Base-by-base conservation (phyloP, 23 red algal genomes). In the Chondrus crispus region DNA sequence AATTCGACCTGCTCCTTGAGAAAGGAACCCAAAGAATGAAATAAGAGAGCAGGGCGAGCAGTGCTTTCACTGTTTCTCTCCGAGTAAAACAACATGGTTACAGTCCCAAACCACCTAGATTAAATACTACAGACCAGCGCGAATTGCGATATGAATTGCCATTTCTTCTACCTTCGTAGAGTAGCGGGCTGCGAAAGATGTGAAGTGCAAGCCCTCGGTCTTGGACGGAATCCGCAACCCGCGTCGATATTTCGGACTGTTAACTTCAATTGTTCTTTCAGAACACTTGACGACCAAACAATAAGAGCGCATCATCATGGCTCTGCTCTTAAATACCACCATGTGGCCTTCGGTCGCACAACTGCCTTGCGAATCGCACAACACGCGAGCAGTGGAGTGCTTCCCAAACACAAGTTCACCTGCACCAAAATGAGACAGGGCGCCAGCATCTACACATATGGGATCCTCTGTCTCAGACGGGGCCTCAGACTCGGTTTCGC, bases 221-320 rank as follows among this genome's bases (percentile, higher is more conserved):
- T 72, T 46, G 4, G 82, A 86, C 10, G 82, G 60, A 7, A 86
- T 50, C 28, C 62, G 53, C 58, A 86, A 37, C 7, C 58, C 82
- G 12, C 82, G 82, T n/a, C 41, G 41, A 52, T 70, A 86, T 29
- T 55, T 48, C 7, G 82, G 82, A 54, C 82, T 86, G 53, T 86
- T 86, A 2, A 86, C 82, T 2, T 68, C 12, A 53, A 85, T 85
- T 7, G 68, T 85, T 19, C 48, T 45, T 4, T 18, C 2, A 45
- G 35, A 36, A 37, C 81, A 85, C 40, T 57, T 22, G 52, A 57
- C 52, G 52, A 57, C 22, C 14, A 57, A 14, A 40, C 80, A 84
- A 36, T 84, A 84, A 2, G 80, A 40, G 2, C 45, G 14, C 80
- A 84, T 84, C 80, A 84, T 84, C 80, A 84, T 84, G 46, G 57